A percentile compares a stretch with the other conserved stretches of the same genome.
Evolutionary conservation across 345 rosid species (phyloP).

Genomic region (Euphorbia tirucalli): DNA sequence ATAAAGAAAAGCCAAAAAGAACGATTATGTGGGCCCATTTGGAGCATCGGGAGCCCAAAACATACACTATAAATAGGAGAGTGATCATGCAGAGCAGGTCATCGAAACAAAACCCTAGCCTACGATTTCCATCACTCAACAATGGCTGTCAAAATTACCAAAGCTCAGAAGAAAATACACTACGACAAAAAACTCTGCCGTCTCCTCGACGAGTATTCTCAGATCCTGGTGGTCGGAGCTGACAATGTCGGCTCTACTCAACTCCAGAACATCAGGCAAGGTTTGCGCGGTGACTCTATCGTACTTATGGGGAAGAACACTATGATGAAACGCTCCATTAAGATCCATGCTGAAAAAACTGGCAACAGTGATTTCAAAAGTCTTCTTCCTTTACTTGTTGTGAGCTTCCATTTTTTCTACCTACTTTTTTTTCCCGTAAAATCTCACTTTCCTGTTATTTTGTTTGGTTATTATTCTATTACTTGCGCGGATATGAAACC

Average conservation of each 20-base stretch:
- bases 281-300: constrained; percentile 12
- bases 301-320: constrained; percentile 25
- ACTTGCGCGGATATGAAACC: neutral
- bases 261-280: constrained; percentile 16
- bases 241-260: constrained; percentile 23
- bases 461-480: neutral
- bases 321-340: constrained; percentile 24
- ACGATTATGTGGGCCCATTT: constrained; percentile 8
- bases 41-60: neutral
- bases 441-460: neutral
- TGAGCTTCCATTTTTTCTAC: neutral
- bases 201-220: constrained; percentile 18
- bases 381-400: constrained; percentile 23
- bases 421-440: neutral
- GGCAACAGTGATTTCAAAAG: neutral
- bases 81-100: neutral
- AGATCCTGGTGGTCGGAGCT: constrained; percentile 17
- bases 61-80: neutral
- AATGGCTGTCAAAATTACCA: constrained; percentile 12
- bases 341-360: constrained; percentile 14
- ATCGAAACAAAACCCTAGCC: neutral
- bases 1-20: neutral
- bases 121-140: neutral
- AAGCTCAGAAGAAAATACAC: constrained; percentile 11
- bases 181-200: constrained; percentile 21